A percentile compares a stretch with the other conserved stretches of the same genome.
Conservation (phyloP, 495 filamentous ascomycete genomes). For the Talaromyces thailandensis region DNA sequence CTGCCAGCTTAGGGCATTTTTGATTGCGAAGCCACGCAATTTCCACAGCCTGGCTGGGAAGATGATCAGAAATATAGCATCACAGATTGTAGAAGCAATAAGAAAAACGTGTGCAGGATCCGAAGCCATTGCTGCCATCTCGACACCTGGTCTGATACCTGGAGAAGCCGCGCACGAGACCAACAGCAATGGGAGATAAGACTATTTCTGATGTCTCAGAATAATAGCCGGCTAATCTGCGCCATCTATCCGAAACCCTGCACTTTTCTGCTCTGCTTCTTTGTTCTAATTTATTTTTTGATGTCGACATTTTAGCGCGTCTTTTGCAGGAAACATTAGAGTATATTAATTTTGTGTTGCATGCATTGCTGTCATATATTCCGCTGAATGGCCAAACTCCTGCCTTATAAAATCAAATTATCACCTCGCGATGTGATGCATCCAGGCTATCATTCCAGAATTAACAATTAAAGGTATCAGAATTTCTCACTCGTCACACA, state of each 20-base stretch:
- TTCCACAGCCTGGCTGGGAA: neutral
- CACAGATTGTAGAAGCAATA: neutral
- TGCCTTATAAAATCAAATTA: neutral
- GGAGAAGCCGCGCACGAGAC: neutral
- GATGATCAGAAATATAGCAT: neutral
- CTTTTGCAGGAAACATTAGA: neutral
- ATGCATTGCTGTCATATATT: neutral
- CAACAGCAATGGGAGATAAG: neutral
- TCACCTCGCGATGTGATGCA: neutral
- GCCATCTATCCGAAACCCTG: neutral
- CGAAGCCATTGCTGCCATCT: neutral
- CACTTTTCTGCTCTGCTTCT: neutral
- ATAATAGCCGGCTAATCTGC: neutral
- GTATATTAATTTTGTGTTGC: neutral
- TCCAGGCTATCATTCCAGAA: neutral
- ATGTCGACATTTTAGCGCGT: neutral
- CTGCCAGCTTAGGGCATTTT: neutral
- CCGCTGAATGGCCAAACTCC: neutral
- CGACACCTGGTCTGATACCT: neutral
- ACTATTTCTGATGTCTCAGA: neutral
- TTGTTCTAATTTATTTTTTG: neutral
- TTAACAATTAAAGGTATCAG: slow-evolving; percentile 10
- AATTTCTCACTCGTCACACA: slow-evolving; percentile 34
- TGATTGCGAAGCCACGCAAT: neutral
- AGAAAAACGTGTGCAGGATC: neutral